Evolutionary conservation across 2,329 filamentous ascomycete species (phyloP), one percentile per base, ranked within the genome.

Genomic region (Aureobasidium melanogenum): DNA sequence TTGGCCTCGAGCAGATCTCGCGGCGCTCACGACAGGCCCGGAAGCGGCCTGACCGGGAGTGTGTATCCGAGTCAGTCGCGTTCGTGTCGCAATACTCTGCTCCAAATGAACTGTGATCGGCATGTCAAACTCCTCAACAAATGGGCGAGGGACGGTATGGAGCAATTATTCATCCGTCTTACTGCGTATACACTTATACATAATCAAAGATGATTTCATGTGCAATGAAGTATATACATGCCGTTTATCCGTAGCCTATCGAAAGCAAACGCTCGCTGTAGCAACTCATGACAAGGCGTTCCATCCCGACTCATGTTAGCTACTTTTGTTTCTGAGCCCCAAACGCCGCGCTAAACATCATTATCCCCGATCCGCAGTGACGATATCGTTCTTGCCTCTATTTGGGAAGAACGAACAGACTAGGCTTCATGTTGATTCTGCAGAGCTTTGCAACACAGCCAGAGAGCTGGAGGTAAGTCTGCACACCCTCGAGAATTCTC

Each of bases 401-500:
- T 61, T 69, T 70, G 5, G 75, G 74, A 5, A 79, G 73, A 41
- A 77, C 79, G 71, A 97, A 97, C 64, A 88, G 82, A 72, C 88
- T 87, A 3, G 91, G 88, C 70, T 96, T 89, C 93, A 99, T 97
- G 74, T 97, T 97, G 73, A 97, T 87, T 79, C 88, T 96, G 77
- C 91, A 94, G 61, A 99, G 80, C 69, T 93, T 87, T 17, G 90
- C 91, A 24, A 99, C 82, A 72, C 93, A 97, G 12, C 93, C 94
- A 70, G 91, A 95, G 48, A 99, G 81, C 75, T 99, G 94, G 62
- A 99, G 82, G 64, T 97, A 82, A 8, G 93, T 97, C 76, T 97
- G 93, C 26, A 99, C 90, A 32, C 94, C 94, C 72, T 99, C 94
- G n/a, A 99, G 79, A 61, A 99, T 93, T 74, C 95, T 92, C 94